phyloP scores from a whole-genome alignment of 2,329 filamentous ascomycete genomes.

The Blumeria graminis region DNA sequence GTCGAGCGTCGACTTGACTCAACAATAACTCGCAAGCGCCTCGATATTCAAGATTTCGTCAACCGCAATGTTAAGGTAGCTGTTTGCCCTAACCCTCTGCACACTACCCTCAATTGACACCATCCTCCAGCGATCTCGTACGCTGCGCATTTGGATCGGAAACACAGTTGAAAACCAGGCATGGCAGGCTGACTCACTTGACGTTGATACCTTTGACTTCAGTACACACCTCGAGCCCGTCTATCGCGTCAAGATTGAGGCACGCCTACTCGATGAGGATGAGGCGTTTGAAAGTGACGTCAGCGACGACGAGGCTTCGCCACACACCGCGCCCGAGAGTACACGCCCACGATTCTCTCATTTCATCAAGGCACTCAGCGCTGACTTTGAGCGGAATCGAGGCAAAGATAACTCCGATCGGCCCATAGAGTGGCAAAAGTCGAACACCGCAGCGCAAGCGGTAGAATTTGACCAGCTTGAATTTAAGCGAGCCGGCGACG shows the following conservation, averaged over 20 bases:
- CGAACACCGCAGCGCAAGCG: constrained; percentile 31
- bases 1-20: constrained; percentile 76
- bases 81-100: background rate
- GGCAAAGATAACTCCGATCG: constrained; percentile 29
- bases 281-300: constrained; percentile 25
- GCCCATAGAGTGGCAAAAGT: constrained; percentile 69
- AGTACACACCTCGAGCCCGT: constrained; percentile 51
- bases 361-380: constrained; percentile 59
- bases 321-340: constrained; percentile 16
- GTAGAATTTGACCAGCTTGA: constrained; percentile 75
- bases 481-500: constrained; percentile 78
- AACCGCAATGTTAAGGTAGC: constrained; percentile 45
- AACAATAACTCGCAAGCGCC: constrained; percentile 75
- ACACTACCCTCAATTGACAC: constrained; percentile 1
- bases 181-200: constrained; percentile 54
- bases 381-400: constrained; percentile 44
- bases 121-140: constrained; percentile 40
- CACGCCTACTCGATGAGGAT: constrained; percentile 46
- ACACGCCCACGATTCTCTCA: constrained; percentile 36
- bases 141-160: constrained; percentile 77
- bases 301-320: constrained; percentile 30
- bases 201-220: constrained; percentile 61
- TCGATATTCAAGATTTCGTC: constrained; percentile 70
- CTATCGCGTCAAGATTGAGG: constrained; percentile 83
- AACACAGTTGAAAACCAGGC: constrained; percentile 88